phyloP scores from a whole-genome alignment of 352 stramenopile species.

The Phytopythium aichiense region DNA sequence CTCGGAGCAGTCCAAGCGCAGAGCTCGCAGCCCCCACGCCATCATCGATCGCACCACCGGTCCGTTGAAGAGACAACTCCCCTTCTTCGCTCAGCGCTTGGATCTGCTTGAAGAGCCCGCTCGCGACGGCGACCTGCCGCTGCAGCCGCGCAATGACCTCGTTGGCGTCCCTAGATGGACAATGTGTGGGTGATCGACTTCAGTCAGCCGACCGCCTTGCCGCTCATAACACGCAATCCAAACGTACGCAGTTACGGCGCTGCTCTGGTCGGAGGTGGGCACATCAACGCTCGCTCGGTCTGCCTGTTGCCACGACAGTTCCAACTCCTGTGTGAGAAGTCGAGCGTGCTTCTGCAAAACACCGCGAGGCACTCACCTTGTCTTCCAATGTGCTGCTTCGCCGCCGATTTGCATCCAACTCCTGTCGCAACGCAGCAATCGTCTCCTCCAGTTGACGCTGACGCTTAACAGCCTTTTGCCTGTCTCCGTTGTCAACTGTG shows the following conservation, averaged over 20 bases:
- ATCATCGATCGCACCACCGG: neutral
- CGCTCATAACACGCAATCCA: neutral
- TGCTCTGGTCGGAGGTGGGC: neutral
- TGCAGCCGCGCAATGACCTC: constrained; percentile 1
- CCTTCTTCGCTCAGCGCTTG: neutral
- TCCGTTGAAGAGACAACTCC: neutral
- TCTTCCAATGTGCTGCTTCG: neutral
- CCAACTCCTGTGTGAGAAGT: neutral
- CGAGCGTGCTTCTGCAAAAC: too few relatives aligned
- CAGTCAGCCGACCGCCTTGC: neutral
- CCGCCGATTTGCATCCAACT: constrained; percentile 4
- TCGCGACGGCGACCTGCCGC: neutral
- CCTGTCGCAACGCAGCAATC: neutral
- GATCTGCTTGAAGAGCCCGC: constrained; percentile 3
- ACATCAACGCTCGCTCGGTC: neutral
- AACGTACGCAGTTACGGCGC: neutral
- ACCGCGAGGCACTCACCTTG: neutral
- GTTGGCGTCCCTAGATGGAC: neutral
- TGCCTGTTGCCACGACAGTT: neutral
- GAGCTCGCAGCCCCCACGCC: neutral
- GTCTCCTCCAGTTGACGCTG: neutral
- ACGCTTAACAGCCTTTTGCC: constrained; percentile 10
- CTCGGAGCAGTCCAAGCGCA: neutral
- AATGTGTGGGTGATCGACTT: neutral
- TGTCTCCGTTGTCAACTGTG: neutral